A percentile compares a stretch with the other conserved stretches of the same genome.
These are phyloP conservation scores for Phaeosphaeriaceae sp. DNA, from an alignment of 2,329 filamentous ascomycete genomes.

Conservation along the genomic window DNA sequence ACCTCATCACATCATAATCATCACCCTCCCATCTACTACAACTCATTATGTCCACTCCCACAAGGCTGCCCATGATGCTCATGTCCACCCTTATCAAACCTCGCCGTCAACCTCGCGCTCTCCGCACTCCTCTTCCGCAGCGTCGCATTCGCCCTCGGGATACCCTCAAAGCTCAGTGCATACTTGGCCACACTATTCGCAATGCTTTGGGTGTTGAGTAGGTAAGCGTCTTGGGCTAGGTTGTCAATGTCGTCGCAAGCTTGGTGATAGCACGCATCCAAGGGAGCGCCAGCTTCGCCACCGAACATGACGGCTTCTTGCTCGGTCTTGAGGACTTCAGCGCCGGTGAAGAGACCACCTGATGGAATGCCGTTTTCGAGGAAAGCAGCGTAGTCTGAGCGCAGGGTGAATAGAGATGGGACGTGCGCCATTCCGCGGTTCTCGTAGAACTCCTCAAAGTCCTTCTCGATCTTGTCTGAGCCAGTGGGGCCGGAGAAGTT, in stretches of 20 bases:
- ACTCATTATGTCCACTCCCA: slow-evolving; percentile 25
- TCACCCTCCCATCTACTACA: background rate
- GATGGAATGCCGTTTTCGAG: slow-evolving; percentile 50
- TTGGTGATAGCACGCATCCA: slow-evolving; percentile 50
- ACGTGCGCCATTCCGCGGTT: slow-evolving; percentile 40
- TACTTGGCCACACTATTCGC: slow-evolving; percentile 51
- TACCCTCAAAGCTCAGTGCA: slow-evolving; percentile 45
- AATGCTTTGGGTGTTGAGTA: slow-evolving; percentile 50
- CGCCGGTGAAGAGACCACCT: slow-evolving; percentile 52
- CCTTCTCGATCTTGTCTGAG: slow-evolving; percentile 44
- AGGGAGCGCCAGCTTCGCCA: slow-evolving; percentile 46
- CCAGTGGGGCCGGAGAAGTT: slow-evolving; percentile 48
- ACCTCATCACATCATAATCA: background rate
- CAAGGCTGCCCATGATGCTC: slow-evolving; percentile 36
- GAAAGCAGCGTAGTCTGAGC: slow-evolving; percentile 53
- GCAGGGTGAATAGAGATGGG: slow-evolving; percentile 47
- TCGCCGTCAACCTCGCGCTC: slow-evolving; percentile 23
- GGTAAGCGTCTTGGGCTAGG: slow-evolving; percentile 45
- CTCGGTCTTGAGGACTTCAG: slow-evolving; percentile 50
- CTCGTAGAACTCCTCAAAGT: slow-evolving; percentile 48
- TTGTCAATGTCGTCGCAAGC: slow-evolving; percentile 48
- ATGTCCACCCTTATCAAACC: slow-evolving; percentile 38
- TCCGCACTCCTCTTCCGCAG: slow-evolving; percentile 42
- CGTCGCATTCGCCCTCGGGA: slow-evolving; percentile 38
- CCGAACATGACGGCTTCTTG: slow-evolving; percentile 48